Evolutionary conservation across 495 filamentous ascomycete species (phyloP), one percentile per base, ranked within the genome.

Genomic region (Neurospora intermedia): DNA sequence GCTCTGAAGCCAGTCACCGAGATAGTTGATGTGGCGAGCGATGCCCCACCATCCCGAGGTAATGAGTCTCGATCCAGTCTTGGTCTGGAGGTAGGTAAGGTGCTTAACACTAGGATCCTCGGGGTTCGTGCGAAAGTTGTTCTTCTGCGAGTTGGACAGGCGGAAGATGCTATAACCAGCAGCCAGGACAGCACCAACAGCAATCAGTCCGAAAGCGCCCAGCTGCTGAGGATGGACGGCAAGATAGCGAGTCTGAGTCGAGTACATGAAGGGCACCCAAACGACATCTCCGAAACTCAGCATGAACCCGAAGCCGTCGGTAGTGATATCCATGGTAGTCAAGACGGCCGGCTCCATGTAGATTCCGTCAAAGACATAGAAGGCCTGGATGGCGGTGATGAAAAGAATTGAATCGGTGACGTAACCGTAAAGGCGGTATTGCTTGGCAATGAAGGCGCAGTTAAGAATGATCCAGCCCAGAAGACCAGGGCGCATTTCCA

Each of bases 271-370:
- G 3, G 96, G 96, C 11, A 98, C 86, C 96, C 96, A 98, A 76
- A 91, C 92, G 5, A 98, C 85, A 77, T 98, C 96, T 43, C 95
- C 96, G 75, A 98, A 98, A 3, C 92, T 85, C n/a, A 99, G 84
- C 96, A 99, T 99, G 81, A 92, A 93, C 66, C 96, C 96, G 77
- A 98, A 98, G 16, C 96, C 96, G 77, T 99, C 96, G 77, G 90
- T 92, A 72, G 90, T 97, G 78, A 98, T 91, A 81, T 99, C 96
- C 82, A 99, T 98, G 11, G 94, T 98, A 3, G 96, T 98, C 76
- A 99, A 85, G 74, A 99, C 90, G 1, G 95, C 91, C 0, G 93
- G 88, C 80, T 99, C 96, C 89, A 94, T 94, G 83, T 90, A 94
- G n/a, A 93, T 87, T 0, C 88, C 87, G 80, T 99, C 96, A 70